phyloP scores from a whole-genome alignment of 371 early-diverging fungal species.

The Nosema muscidifuracis region DNA sequence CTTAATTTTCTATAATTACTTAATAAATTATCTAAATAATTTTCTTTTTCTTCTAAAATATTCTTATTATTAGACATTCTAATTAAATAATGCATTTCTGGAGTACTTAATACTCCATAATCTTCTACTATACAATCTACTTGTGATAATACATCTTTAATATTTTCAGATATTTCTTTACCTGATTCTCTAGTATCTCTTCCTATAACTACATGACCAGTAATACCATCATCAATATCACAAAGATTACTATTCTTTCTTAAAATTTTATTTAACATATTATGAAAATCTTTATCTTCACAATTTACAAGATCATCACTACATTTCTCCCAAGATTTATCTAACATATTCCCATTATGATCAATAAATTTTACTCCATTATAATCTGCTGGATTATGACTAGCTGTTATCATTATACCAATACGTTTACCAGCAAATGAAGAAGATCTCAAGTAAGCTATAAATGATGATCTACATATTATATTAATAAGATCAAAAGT shows the following conservation, averaged over 20 bases:
- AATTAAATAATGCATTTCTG: slow-evolving; percentile 50
- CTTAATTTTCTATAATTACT: slow-evolving; percentile 9
- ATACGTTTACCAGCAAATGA: slow-evolving; percentile 74
- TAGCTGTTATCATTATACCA: slow-evolving; percentile 97
- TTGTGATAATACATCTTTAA: slow-evolving; percentile 71
- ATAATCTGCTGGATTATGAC: slow-evolving; percentile 90
- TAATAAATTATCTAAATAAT: slow-evolving; percentile 27
- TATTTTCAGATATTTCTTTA: slow-evolving; percentile 69
- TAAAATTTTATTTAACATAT: slow-evolving; percentile 67
- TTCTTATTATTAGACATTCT: slow-evolving; percentile 27
- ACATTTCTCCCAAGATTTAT: slow-evolving; percentile 83
- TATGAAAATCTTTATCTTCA: slow-evolving; percentile 67
- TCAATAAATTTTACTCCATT: slow-evolving; percentile 98
- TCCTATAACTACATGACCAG: slow-evolving; percentile 46
- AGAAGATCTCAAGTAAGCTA: slow-evolving; percentile 80
- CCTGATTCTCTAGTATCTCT: slow-evolving; percentile 71
- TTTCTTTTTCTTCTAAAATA: slow-evolving; percentile 16
- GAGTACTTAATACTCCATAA: slow-evolving; percentile 80
- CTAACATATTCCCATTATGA: slow-evolving; percentile 93
- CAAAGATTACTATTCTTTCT: slow-evolving; percentile 69
- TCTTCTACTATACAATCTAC: slow-evolving; percentile 69
- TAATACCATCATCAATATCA: slow-evolving; percentile 63
- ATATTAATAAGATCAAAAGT: slow-evolving; percentile 33
- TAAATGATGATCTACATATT: slow-evolving; percentile 81
- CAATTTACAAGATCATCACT: slow-evolving; percentile 81